Evolutionary conservation across 768 basidiomycete species (phyloP).

Genomic region (Lactarius sp.): DNA sequence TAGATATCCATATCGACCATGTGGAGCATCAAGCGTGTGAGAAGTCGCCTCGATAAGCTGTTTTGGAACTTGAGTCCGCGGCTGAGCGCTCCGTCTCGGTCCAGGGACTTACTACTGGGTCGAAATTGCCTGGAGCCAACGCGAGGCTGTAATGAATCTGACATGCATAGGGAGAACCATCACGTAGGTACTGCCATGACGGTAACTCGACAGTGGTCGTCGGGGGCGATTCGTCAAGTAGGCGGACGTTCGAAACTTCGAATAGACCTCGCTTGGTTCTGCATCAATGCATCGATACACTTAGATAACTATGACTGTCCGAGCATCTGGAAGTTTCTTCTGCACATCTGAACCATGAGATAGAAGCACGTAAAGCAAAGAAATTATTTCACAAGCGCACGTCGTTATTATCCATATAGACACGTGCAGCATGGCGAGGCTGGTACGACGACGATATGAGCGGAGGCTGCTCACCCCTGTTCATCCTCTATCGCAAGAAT

Average conservation of each 20-base stretch:
- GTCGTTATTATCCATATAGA: slow-evolving; percentile 25
- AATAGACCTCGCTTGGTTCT: slow-evolving; percentile 25
- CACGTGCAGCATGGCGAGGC: slow-evolving; percentile 16
- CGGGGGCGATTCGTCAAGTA: slow-evolving; percentile 26
- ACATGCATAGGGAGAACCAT: background rate
- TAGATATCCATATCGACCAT: slow-evolving; percentile 4
- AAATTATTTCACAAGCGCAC: slow-evolving; percentile 3
- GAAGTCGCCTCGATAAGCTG: slow-evolving; percentile 24
- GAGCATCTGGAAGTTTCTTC: slow-evolving; percentile 20
- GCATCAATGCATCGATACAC: slow-evolving; percentile 18
- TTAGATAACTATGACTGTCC: slow-evolving; percentile 24
- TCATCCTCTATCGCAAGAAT: slow-evolving; percentile 8
- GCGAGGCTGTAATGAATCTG: slow-evolving; percentile 17
- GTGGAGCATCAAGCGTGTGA: slow-evolving; percentile 12
- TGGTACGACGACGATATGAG: slow-evolving; percentile 19
- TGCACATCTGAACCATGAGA: slow-evolving; percentile 19
- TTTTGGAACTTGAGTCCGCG: background rate
- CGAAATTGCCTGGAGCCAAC: slow-evolving; percentile 19
- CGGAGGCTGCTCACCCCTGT: slow-evolving; percentile 1
- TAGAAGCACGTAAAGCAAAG: no score
- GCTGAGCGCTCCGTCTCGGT: background rate
- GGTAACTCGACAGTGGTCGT: slow-evolving; percentile 23
- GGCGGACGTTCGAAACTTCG: slow-evolving; percentile 15
- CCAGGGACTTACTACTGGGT: slow-evolving; percentile 14
- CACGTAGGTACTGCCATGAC: background rate